Percentiles rank a stretch among this genome's conserved stretches.
Conservation (phyloP, 352 stramenopile genomes). For the Pythium rhizo-oryzae region DNA sequence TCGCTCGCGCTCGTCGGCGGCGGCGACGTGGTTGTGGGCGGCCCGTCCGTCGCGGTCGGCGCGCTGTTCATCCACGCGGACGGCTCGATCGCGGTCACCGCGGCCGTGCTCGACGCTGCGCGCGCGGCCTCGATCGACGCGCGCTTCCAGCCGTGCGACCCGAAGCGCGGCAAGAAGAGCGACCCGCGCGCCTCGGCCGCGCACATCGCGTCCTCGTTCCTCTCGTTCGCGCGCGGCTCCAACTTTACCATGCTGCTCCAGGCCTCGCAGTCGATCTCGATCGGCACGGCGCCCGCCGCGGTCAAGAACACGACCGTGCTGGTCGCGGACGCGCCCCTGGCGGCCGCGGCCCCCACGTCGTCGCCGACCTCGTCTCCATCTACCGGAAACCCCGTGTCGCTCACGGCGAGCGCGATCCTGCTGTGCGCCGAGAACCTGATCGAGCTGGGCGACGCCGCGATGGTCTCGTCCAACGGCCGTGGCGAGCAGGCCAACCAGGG, state of each 20-base stretch:
- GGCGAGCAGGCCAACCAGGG: conserved; percentile 71
- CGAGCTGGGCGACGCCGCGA: conserved; percentile 40
- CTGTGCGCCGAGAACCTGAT: conserved; percentile 60
- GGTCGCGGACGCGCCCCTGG: background rate
- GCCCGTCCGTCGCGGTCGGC: conserved; percentile 43
- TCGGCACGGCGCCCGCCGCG: conserved; percentile 31
- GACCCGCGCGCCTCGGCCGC: background rate
- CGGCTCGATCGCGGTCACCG: conserved; percentile 53
- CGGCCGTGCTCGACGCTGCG: background rate
- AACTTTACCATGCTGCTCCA: conserved; percentile 75
- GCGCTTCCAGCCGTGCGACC: conserved; percentile 43
- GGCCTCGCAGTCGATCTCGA: conserved; percentile 51
- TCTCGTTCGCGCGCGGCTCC: conserved; percentile 11
- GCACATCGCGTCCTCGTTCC: background rate
- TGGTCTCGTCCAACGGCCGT: conserved; percentile 61
- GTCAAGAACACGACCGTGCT: background rate
- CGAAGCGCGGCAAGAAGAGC: conserved; percentile 16
- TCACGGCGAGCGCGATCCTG: conserved; percentile 63
- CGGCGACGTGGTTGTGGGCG: conserved; percentile 54
- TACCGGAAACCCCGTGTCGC: conserved; percentile 14
- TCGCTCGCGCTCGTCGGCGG: conserved; percentile 51
- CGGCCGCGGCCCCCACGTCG: background rate
- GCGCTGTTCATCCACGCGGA: conserved; percentile 53
- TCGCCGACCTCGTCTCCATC: background rate
- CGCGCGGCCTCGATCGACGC: conserved; percentile 35